Evolutionary conservation across 768 basidiomycete genomes (phyloP), one percentile per base, ranked within the genome.

Genomic region (Cyathus striatus): DNA sequence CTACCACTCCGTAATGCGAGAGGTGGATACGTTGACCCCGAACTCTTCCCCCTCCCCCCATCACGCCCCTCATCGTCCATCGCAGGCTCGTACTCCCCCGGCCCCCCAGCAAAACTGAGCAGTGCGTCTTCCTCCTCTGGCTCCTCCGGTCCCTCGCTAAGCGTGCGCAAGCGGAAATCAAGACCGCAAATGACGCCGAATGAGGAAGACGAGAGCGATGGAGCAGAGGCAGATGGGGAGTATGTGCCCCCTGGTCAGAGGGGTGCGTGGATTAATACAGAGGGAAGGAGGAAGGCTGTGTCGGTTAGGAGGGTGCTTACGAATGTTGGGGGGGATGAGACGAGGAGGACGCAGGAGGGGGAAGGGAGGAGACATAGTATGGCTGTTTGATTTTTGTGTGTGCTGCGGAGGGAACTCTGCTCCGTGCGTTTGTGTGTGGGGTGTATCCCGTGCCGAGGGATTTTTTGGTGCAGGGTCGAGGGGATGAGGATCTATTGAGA

Each of bases 221-320:
- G 80, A 1, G 75, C 71, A n/a, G 77, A 86, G 49, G 84, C 82
- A 2, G 86, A 87, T 55, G 82, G 71, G 16, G 85, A 86, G 59
- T 81, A 70, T 43, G 63, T 72, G 14, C 64, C 59, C 30, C 49
- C 53, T 26, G 53, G 55, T 42, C 54, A 48, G 20, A 51, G 46
- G 48, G 61, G 44, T 6, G 42, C 45, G n/a, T 81, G 80, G 76
- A 65, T 74, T 35, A 80, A 79, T 55, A 54, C 76, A 7, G 81
- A 81, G 14, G 73, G 74, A 6, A 69, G 83, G 38, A 68, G 77
- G 51, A 75, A 75, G 40, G 68, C 68, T 23, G 57, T 54, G 44
- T 57, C 61, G 46, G 46, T 53, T 40, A 51, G 22, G 24, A 27
- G 22, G 41, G 42, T 43, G 22, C 41, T 44, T 41, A 36, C 35